A percentile compares a stretch with the other conserved stretches of the same genome.
These are phyloP conservation scores for Pythium brassicae DNA, from an alignment of 352 stramenopile species.

Conservation along the genomic window DNA sequence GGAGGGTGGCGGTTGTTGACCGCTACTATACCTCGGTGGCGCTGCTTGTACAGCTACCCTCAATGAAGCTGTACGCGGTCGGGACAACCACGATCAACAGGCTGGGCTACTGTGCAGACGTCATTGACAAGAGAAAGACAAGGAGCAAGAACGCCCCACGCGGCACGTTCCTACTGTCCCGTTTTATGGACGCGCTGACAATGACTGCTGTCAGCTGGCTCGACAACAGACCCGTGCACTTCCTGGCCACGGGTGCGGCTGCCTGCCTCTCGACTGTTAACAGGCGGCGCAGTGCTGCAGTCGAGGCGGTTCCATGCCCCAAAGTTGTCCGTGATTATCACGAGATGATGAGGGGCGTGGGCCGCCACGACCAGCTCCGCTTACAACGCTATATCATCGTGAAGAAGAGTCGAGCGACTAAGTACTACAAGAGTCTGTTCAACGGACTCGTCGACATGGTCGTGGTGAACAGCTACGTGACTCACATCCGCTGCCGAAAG, in stretches of 20 bases:
- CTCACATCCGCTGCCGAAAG: not conserved
- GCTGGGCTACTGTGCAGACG: not conserved
- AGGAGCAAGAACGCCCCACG: not conserved
- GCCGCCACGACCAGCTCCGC: not conserved
- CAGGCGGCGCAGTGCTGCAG: not conserved
- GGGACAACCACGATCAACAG: not conserved
- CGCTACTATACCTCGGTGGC: too few relatives aligned
- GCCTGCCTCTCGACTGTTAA: not conserved
- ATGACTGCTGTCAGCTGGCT: not conserved
- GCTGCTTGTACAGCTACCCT: too few relatives aligned
- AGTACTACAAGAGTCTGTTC: slow-evolving; percentile 1
- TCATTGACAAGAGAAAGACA: not conserved
- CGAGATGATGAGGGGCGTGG: not conserved
- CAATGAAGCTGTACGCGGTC: not conserved
- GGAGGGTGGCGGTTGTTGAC: too few relatives aligned
- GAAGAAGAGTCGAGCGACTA: not conserved
- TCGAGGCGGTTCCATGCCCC: not conserved
- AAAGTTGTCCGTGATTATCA: not conserved
- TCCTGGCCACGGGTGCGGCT: not conserved
- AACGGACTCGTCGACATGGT: not conserved
- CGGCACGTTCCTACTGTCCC: not conserved
- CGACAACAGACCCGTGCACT: not conserved
- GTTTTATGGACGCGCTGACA: not conserved
- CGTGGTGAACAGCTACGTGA: not conserved
- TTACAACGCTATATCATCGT: not conserved